Conservation (phyloP, 1,284 basidiomycete species). For the Leccinum proliferum region DNA sequence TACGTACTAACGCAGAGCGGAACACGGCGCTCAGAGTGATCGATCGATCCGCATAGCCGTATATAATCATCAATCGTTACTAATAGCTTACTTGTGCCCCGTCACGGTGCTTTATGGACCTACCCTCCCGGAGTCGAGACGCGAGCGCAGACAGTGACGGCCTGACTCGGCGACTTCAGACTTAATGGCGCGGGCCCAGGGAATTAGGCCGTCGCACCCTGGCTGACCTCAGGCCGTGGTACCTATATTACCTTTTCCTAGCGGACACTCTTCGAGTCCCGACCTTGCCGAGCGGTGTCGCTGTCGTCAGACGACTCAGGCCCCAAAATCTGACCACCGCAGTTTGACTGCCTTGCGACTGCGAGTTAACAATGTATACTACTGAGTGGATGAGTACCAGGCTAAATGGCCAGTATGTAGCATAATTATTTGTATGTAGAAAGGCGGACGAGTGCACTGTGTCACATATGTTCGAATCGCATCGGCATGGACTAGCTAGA, state of each 20-base stretch:
- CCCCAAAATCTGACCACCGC: no score
- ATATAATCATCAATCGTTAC: not conserved
- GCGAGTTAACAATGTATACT: no score
- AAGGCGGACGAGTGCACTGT: no score
- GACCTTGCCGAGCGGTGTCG: no score
- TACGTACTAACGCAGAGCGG: not conserved
- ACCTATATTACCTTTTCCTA: not conserved
- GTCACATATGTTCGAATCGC: no score
- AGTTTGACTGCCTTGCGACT: no score
- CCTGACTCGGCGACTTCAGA: not conserved
- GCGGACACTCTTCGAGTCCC: no score
- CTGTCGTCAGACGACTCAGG: no score
- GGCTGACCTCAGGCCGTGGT: not conserved
- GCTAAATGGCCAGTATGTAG: no score
- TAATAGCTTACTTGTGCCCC: not conserved
- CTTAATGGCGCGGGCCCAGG: not conserved
- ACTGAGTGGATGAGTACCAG: no score
- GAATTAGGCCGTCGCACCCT: not conserved
- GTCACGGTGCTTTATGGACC: not conserved
- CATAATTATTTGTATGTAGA: no score
- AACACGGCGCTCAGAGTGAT: not conserved
- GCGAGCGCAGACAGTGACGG: not conserved
- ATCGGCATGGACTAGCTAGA: no score
- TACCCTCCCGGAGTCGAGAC: not conserved
- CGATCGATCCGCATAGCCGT: not conserved